Conservation (phyloP, 305 asterid genomes). For the Coffea humblotiana region DNA sequence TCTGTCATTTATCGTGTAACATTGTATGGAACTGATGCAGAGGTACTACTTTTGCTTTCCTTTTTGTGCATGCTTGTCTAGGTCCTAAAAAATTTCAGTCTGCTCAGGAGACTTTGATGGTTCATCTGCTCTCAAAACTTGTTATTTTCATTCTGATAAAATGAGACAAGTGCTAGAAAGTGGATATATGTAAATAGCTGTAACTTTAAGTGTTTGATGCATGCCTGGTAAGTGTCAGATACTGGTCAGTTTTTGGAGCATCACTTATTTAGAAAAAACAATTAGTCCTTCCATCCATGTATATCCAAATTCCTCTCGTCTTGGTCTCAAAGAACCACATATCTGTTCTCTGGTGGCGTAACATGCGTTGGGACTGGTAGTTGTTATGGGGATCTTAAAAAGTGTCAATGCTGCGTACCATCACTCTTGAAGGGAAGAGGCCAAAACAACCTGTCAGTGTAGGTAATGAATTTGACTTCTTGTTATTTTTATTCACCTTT, state of each 20-base stretch:
- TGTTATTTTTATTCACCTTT: neutral
- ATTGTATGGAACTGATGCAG: constrained; percentile 88
- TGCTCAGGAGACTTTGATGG: neutral
- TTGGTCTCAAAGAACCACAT: neutral
- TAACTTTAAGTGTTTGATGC: neutral
- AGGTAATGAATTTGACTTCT: neutral
- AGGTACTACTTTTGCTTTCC: constrained; percentile 47
- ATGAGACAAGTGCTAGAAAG: neutral
- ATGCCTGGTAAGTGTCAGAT: neutral
- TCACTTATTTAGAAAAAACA: neutral
- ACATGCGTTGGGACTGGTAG: neutral
- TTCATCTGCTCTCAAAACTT: neutral
- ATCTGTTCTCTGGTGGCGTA: neutral
- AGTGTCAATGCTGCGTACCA: neutral
- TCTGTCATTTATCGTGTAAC: constrained; percentile 89
- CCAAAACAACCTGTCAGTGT: no score
- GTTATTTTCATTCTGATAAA: neutral
- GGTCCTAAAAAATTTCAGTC: neutral
- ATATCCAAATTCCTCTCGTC: neutral
- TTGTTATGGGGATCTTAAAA: neutral
- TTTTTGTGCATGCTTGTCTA: neutral
- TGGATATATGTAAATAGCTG: neutral
- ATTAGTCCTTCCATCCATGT: neutral
- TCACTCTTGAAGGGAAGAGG: neutral
- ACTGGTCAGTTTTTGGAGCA: neutral